Base-by-base conservation (phyloP, 495 filamentous ascomycete genomes). In the Neurospora tetrasperma region DNA sequence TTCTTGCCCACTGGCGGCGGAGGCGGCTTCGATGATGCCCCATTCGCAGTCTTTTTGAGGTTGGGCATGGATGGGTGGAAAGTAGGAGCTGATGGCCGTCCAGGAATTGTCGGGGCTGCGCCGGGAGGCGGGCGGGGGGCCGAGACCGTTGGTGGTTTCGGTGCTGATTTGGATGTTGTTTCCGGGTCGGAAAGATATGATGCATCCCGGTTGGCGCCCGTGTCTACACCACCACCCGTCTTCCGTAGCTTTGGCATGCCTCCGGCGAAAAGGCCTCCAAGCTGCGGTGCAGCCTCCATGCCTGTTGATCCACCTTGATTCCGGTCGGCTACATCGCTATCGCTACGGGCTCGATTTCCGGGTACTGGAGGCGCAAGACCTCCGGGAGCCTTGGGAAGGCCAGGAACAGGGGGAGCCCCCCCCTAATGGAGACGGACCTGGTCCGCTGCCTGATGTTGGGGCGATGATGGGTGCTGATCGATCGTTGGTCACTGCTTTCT, bases 191-290 rank as follows among this genome's bases (percentile, higher is more conserved):
- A 93, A 35, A 90, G 83, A 77, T 97, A 96, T 71, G 92, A 87
- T 31, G 93, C 89, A 68, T 90, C 90, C 76, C 85, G 88, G 77
- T 85, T 90, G 75, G 93, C 94, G 80, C 95, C 95, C 14, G 96
- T 98, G 81, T 97, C 90, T 71, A 99, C 85, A 27, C 95, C 96
- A 38, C 92, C 94, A 42, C 87, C 88, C 12, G 92, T 90, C 82
- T 94, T 97, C 80, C 91, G 90, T 74, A 99, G 78, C 83, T 97
- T 98, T 4, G 96, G 96, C 86, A 98, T 98, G 41, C 95, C 96
- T 41, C 94, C 94, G 10, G 93, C 94, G 78, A 99, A 97, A 38
- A 99, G 81, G 5, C 96, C 96, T 10, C 85, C 94, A 42, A 99
- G 80, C 79, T 98, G 96, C 40, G 94, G 93, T 20, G 93, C 88